These are phyloP conservation scores for Coemansia umbellata DNA, from an alignment of 192 early-diverging fungal genomes.

Conservation along the genomic window DNA sequence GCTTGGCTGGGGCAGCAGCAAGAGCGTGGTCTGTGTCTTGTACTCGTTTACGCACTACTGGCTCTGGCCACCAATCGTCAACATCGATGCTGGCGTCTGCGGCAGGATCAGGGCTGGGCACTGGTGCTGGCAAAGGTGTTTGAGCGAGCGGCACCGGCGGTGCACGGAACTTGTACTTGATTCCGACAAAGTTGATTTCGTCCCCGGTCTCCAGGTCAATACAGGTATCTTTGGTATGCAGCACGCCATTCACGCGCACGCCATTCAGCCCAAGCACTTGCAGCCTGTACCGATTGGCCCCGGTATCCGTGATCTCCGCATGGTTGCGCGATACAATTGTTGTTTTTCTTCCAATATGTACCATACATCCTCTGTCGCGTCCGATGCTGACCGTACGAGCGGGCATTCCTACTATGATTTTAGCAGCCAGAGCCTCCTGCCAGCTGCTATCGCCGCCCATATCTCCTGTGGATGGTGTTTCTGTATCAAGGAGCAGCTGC, in stretches of 20 bases:
- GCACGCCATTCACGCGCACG: constrained; percentile 41
- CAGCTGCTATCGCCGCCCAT: constrained; percentile 4
- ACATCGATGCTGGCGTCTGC: background rate
- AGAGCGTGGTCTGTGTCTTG: background rate
- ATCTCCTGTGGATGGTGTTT: background rate
- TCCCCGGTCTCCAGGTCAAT: constrained; percentile 25
- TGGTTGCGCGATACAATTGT: constrained; percentile 46
- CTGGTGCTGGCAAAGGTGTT: background rate
- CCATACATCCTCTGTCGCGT: constrained; percentile 38
- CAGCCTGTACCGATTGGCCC: constrained; percentile 18
- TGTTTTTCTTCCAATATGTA: constrained; percentile 33
- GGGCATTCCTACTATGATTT: constrained; percentile 30
- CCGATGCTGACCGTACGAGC: constrained; percentile 35
- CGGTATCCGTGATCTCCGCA: constrained; percentile 21
- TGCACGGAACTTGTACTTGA: constrained; percentile 40
- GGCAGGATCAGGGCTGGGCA: background rate
- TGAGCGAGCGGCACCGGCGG: constrained; percentile 3
- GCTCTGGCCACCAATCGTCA: constrained; percentile 43
- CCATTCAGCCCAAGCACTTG: constrained; percentile 45
- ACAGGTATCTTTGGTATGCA: constrained; percentile 19
- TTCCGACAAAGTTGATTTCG: constrained; percentile 51
- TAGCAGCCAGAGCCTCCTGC: constrained; percentile 27
- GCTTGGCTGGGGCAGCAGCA: constrained; percentile 7
- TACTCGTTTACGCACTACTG: constrained; percentile 26
- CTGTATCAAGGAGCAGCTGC: too few species aligned